Conservation (phyloP, 179 eudicot genomes). For the Silene coronaria region DNA sequence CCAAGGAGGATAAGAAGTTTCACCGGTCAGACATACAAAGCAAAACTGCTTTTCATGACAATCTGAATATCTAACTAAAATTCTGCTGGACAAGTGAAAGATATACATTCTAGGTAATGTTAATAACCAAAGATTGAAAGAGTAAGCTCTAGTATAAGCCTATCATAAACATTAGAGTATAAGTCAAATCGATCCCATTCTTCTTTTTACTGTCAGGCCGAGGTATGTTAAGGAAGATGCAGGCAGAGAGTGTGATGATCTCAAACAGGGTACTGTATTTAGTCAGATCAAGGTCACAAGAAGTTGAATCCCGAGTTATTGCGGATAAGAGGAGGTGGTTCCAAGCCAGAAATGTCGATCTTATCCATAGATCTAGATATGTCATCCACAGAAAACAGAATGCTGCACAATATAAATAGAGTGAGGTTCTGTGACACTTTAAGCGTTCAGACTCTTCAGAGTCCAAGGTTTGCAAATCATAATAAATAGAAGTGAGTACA, state of each 20-base stretch:
- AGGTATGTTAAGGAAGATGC: slow-evolving; percentile 8
- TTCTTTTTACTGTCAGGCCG: neutral
- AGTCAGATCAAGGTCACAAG: slow-evolving; percentile 51
- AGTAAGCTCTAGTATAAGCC: neutral
- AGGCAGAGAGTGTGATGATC: slow-evolving; percentile 2
- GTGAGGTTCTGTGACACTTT: neutral
- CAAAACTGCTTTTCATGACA: neutral
- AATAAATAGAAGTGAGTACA: neutral
- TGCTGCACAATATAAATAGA: slow-evolving; percentile 44
- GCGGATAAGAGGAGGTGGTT: slow-evolving; percentile 60
- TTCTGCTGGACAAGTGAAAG: neutral
- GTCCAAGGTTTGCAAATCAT: neutral
- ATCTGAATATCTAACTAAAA: slow-evolving; percentile 16
- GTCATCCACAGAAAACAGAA: slow-evolving; percentile 88
- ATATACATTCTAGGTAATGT: slow-evolving; percentile 14
- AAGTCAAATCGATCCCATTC: neutral
- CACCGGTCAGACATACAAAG: neutral
- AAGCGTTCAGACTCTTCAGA: neutral
- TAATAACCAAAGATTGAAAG: slow-evolving; percentile 7
- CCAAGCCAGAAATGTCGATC: slow-evolving; percentile 57
- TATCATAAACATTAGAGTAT: neutral
- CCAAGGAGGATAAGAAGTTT: neutral
- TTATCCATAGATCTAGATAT: slow-evolving; percentile 77
- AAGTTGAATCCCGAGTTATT: slow-evolving; percentile 67
- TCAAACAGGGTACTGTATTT: slow-evolving; percentile 9